Base-by-base conservation (phyloP, 129 eudicot species). In the Scalesia atractyloides region DNA sequence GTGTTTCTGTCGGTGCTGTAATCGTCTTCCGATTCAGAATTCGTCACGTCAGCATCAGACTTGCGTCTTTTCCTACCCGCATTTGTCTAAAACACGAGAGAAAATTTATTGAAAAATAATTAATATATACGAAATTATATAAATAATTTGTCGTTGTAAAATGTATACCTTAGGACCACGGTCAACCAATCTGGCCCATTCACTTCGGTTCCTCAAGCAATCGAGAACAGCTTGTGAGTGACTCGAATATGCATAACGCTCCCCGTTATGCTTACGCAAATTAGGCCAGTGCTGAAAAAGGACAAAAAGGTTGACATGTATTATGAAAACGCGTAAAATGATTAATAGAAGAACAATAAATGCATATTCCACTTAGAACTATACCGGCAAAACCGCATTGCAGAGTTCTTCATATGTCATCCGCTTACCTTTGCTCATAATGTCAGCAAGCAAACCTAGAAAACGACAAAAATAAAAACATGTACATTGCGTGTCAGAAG, bases 151-250 rank as follows among this genome's bases (percentile, higher is more conserved):
- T 46, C 7, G 37, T 39, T 54, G 37, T 39, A 11, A 14, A 5
- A 53, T 37, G 46, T 15, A 18, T 33, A 94, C 98, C 98, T 94
- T 94, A 34, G 98, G 98, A 72, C 97, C 98, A 72, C 98, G 98
- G 63, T 94, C 98, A 67, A 94, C 96, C 73, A 94, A 66, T 70
- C 87, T 87, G 44, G 98, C 87, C 98, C 98, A 94, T 83, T 90
- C 97, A 68, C 86, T 83, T 74, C 97, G 86, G 79, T 90, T 94
- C 84, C 97, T 89, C 81, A 93, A 74, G 75, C 98, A 94, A 84
- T 94, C 98, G 82, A 94, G 98, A 69, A 94, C 96, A 84, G 96
- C 97, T 80, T 94, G 96, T 0, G 97, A 90, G 82, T 87, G 98
- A 78, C 96, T 90, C 18, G 97, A 87, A 83, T 94, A 94, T 17